phyloP scores from a whole-genome alignment of 1,284 basidiomycete species.

The Sporisorium scitamineum region DNA sequence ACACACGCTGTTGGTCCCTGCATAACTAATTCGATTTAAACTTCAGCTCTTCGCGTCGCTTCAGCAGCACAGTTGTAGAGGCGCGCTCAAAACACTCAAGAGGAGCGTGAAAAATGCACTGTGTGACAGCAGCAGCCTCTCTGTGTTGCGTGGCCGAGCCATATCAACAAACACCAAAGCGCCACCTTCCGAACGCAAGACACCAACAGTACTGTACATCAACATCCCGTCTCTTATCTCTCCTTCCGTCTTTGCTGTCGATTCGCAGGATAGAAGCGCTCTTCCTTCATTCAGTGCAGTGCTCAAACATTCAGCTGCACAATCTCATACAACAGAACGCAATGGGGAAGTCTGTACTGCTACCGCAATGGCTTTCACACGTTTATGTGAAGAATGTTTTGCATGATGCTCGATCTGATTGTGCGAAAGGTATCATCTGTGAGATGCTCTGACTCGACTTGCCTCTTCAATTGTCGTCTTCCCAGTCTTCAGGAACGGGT shows the following conservation, averaged over 20 bases:
- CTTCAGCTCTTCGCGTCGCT: neutral
- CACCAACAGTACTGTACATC: too few species aligned
- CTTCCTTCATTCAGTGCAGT: too few species aligned
- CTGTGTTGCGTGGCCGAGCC: neutral
- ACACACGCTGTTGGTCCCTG: neutral
- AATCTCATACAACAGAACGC: neutral
- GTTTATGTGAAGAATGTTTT: neutral
- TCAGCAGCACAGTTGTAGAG: neutral
- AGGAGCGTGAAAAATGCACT: slow-evolving; percentile 8
- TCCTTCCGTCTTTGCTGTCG: too few species aligned
- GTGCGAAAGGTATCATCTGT: slow-evolving; percentile 4
- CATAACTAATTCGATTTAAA: neutral
- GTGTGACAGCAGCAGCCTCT: neutral
- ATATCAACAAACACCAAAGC: neutral
- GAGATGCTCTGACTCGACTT: neutral
- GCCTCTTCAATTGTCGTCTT: slow-evolving; percentile 25
- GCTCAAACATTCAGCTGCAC: too few species aligned
- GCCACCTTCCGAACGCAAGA: too few species aligned
- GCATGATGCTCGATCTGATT: slow-evolving; percentile 4
- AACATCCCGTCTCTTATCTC: too few species aligned
- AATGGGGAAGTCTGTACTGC: too few species aligned
- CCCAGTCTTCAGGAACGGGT: slow-evolving; percentile 46
- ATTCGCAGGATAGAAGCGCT: too few species aligned
- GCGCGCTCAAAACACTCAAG: neutral
- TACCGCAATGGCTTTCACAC: neutral